Evolutionary conservation across 129 eudicot genomes (phyloP).

Genomic region (Artemisia annua): DNA sequence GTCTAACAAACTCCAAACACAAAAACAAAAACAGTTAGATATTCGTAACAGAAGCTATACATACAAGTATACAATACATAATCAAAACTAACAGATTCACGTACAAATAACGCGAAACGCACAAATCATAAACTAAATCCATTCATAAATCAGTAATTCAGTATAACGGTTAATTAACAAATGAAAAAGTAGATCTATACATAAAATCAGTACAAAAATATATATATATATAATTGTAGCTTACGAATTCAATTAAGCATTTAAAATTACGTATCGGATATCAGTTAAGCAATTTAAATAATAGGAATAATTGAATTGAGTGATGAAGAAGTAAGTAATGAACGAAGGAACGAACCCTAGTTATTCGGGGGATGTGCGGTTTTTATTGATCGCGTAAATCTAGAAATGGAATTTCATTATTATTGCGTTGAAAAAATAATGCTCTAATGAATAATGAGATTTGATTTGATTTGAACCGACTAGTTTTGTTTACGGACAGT

Average conservation of each 20-base stretch:
- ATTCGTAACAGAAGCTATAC: background rate
- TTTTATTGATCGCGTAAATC: conserved; percentile 11
- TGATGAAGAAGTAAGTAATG: background rate
- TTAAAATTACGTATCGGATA: conserved; percentile 13
- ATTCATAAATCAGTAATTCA: background rate
- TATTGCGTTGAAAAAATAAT: conserved; percentile 27
- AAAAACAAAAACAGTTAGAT: no score
- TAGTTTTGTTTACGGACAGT: no score
- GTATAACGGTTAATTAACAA: background rate
- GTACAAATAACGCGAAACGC: no score
- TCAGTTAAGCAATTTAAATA: background rate
- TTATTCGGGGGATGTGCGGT: conserved; percentile 10
- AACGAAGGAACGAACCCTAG: conserved; percentile 22
- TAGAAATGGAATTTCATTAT: conserved; percentile 4
- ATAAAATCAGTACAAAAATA: no score
- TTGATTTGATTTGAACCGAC: no score
- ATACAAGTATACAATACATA: background rate
- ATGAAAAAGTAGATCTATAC: no score
- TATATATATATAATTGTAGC: no score
- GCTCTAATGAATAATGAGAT: no score
- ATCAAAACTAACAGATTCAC: background rate
- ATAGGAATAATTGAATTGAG: no score
- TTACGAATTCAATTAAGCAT: background rate
- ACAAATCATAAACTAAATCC: background rate
- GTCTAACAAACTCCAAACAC: no score